Conservation (phyloP, 805 yeast genomes). For the Hanseniaspora taiwanica region DNA sequence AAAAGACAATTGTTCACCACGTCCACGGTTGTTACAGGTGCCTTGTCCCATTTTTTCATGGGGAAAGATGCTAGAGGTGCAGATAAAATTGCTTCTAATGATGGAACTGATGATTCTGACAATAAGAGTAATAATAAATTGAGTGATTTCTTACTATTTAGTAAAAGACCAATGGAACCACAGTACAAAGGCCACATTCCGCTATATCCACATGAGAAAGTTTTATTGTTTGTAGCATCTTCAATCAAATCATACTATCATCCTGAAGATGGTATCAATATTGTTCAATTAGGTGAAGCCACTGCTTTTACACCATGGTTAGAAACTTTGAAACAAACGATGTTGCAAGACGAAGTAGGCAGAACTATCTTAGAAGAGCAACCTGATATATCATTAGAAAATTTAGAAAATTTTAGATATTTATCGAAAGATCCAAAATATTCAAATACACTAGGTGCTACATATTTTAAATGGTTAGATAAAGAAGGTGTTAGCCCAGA, state of each 20-base stretch:
- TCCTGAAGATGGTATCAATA: constrained; percentile 63
- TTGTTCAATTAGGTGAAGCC: constrained; percentile 80
- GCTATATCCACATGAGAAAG: constrained; percentile 46
- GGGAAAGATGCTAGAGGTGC: constrained; percentile 42
- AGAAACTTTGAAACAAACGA: constrained; percentile 45
- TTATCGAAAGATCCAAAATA: constrained; percentile 36
- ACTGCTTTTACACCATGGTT: constrained; percentile 67
- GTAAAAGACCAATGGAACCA: constrained; percentile 20
- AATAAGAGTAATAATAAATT: constrained; percentile 6
- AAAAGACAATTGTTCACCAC: constrained; percentile 10
- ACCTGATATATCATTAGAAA: constrained; percentile 69
- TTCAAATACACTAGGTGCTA: constrained; percentile 54
- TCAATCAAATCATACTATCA: constrained; percentile 67
- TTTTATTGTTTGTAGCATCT: constrained; percentile 53
- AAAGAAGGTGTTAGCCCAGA: constrained; percentile 89
- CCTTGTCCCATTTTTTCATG: constrained; percentile 12
- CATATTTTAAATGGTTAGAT: constrained; percentile 72
- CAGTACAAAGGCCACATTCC: constrained; percentile 73
- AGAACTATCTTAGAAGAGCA: constrained; percentile 63
- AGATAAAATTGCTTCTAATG: constrained; percentile 42
- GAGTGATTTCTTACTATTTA: constrained; percentile 14
- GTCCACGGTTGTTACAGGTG: constrained; percentile 12
- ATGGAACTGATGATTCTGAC: constrained; percentile 10
- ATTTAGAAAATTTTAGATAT: constrained; percentile 51
- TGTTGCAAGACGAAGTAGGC: constrained; percentile 69